Evolutionary conservation across 139 green algal genomes (phyloP), one percentile per base, ranked within the genome.

Genomic region (Chlamydomonas eustigma): DNA sequence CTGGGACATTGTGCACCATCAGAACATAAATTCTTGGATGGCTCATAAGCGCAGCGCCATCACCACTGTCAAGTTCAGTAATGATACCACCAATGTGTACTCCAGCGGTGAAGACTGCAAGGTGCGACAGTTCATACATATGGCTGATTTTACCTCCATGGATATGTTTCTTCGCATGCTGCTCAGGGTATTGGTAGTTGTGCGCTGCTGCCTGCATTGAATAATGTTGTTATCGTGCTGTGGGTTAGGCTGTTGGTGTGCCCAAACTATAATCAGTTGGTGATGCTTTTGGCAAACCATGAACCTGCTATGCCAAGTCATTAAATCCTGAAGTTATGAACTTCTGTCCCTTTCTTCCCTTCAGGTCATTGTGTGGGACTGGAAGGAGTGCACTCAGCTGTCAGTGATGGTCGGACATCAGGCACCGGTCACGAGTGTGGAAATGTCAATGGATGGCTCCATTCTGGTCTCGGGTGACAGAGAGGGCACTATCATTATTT

Each of bases 11-110:
- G 52, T 64, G 67, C 74, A 84, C 75, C 80, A 70, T 44, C 38
- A 72, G 51, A 51, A 66, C 50, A 72, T 85, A 50, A 33, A 82
- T 39, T 78, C 73, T 73, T 86, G 81, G 81, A 34, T 70, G 39
- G 81, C 81, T 8, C 81, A 86, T 69, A 82, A 80, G 81, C 81
- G 81, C 38, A 77, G 74, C 38, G 52, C 81, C 52, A 80, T 86
- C 73, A 83, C 76, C 3, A 83, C 76, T 50, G 81, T 82, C 36
- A 81, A 81, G 66, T 86, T 86, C 74, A 81, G 51, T 28, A 66
- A 86, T 37, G 81, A 86, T 50, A 63, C 50, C 32, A 78, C 65
- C 0, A 37, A 76, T 5, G 73, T 86, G 8, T 82, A 81, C 81
- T 81, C 73, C 28, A 83, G 81, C 58, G 81, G 73, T 0, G 81